A percentile compares a stretch with the other conserved stretches of the same genome.
Conservation (phyloP, 2,329 filamentous ascomycete genomes). For the Gaeumannomyces sp. region DNA sequence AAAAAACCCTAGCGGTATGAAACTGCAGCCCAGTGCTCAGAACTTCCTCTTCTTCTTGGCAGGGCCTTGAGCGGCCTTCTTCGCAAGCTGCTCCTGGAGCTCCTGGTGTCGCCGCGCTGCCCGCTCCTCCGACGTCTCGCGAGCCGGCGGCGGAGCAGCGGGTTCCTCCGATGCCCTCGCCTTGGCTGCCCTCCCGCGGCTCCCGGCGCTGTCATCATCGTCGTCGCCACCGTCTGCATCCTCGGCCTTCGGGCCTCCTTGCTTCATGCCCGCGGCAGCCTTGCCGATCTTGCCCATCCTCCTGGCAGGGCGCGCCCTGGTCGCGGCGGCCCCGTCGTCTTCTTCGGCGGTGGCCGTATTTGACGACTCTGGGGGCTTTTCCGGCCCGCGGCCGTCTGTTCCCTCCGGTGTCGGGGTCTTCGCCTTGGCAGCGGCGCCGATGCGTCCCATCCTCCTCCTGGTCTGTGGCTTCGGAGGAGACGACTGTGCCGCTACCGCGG, state of each 20-base stretch:
- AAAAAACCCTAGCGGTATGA: too few species aligned
- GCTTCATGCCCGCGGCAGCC: slow-evolving; percentile 12
- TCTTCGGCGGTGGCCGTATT: neutral
- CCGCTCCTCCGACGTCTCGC: slow-evolving; percentile 38
- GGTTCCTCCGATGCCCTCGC: slow-evolving; percentile 11
- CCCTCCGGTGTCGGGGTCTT: neutral
- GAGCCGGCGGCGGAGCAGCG: slow-evolving; percentile 22
- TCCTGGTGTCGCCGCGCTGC: slow-evolving; percentile 47
- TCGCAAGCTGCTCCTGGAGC: slow-evolving; percentile 43
- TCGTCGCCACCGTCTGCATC: slow-evolving; percentile 15
- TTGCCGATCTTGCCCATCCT: slow-evolving; percentile 30
- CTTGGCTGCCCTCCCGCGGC: neutral
- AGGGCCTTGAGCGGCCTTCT: slow-evolving; percentile 41
- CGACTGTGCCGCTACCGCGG: slow-evolving; percentile 20
- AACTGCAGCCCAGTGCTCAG: slow-evolving; percentile 20
- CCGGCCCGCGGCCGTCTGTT: neutral
- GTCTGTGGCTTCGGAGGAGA: slow-evolving; percentile 21
- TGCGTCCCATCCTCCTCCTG: slow-evolving; percentile 33
- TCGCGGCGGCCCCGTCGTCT: slow-evolving; percentile 9
- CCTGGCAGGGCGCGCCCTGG: slow-evolving; percentile 14
- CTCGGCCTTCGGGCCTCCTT: slow-evolving; percentile 6
- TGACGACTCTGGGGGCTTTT: neutral
- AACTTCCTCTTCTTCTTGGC: slow-evolving; percentile 52
- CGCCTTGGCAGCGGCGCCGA: slow-evolving; percentile 28
- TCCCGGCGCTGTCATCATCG: slow-evolving; percentile 10